These are phyloP conservation scores for Schizochytrium sp. DNA, from an alignment of 108 stramenopile species.

Conservation along the genomic window DNA sequence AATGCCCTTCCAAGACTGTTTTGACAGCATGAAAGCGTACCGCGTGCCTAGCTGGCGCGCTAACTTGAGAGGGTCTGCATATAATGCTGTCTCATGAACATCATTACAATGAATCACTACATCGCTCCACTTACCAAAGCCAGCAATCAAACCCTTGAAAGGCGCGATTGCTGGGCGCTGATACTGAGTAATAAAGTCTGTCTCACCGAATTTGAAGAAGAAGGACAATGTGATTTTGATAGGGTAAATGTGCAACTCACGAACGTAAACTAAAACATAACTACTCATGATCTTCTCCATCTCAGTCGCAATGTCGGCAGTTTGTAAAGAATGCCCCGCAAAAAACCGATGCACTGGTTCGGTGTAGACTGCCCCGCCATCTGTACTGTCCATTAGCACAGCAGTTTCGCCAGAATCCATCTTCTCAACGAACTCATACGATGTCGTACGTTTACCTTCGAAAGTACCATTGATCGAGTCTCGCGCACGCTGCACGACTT, in stretches of 20 bases:
- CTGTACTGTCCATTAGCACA: neutral
- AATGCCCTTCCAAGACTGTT: constrained; percentile 54
- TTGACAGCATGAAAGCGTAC: constrained; percentile 35
- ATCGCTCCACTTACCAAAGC: constrained; percentile 52
- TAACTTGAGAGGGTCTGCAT: constrained; percentile 8
- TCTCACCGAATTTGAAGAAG: constrained; percentile 57
- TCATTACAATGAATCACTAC: neutral
- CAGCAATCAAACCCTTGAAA: constrained; percentile 45
- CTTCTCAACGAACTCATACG: constrained; percentile 1
- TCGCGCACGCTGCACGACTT: neutral
- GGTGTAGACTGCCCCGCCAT: neutral
- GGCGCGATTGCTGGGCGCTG: constrained; percentile 28
- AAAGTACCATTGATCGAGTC: constrained; percentile 17
- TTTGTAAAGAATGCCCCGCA: neutral
- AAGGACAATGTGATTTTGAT: constrained; percentile 57
- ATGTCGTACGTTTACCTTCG: constrained; percentile 1
- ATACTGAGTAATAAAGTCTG: constrained; percentile 29
- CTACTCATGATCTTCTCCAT: neutral
- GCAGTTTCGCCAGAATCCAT: neutral
- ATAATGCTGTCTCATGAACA: neutral
- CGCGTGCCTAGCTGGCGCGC: neutral
- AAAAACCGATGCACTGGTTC: constrained; percentile 33
- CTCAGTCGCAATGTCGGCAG: constrained; percentile 16
- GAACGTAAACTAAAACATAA: constrained; percentile 24
- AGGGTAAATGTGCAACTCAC: constrained; percentile 25